Percentiles rank a stretch among this genome's conserved stretches.
phyloP scores from a whole-genome alignment of 139 green algal species.

The Coelastrella sp. region DNA sequence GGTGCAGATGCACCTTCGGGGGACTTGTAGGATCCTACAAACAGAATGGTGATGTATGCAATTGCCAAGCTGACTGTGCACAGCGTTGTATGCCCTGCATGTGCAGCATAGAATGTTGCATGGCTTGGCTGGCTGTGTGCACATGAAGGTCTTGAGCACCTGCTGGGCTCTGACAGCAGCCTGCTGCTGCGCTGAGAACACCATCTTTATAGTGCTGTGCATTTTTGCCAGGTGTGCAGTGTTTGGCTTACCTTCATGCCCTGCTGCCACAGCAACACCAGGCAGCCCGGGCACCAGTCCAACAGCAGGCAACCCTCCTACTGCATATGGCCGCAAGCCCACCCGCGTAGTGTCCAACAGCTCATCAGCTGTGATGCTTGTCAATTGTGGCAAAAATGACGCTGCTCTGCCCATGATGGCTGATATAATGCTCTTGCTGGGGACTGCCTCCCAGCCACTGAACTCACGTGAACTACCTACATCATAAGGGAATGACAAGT shows the following conservation, averaged over 20 bases:
- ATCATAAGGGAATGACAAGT: neutral
- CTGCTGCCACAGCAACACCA: constrained; percentile 75
- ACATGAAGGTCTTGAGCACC: too few species aligned
- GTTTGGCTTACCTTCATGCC: constrained; percentile 68
- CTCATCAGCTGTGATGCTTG: neutral
- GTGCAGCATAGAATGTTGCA: too few species aligned
- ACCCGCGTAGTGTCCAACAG: constrained; percentile 53
- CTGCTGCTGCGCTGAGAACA: neutral
- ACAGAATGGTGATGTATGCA: too few species aligned
- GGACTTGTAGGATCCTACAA: too few species aligned
- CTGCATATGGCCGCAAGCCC: constrained; percentile 72
- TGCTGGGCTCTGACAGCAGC: neutral
- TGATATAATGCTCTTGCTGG: constrained; percentile 53
- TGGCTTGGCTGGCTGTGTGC: too few species aligned
- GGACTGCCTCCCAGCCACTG: constrained; percentile 53
- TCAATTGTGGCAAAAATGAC: constrained; percentile 70
- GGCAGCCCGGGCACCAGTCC: constrained; percentile 60
- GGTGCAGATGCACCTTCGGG: too few species aligned
- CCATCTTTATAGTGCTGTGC: too few species aligned
- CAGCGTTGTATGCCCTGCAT: too few species aligned
- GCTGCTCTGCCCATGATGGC: constrained; percentile 71
- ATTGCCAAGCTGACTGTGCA: too few species aligned
- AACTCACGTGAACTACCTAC: constrained; percentile 74
- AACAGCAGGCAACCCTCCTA: constrained; percentile 67
- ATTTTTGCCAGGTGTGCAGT: neutral